These are phyloP conservation scores for Diaporthe caulivora DNA, from an alignment of 2,329 filamentous ascomycete species.

Conservation along the genomic window DNA sequence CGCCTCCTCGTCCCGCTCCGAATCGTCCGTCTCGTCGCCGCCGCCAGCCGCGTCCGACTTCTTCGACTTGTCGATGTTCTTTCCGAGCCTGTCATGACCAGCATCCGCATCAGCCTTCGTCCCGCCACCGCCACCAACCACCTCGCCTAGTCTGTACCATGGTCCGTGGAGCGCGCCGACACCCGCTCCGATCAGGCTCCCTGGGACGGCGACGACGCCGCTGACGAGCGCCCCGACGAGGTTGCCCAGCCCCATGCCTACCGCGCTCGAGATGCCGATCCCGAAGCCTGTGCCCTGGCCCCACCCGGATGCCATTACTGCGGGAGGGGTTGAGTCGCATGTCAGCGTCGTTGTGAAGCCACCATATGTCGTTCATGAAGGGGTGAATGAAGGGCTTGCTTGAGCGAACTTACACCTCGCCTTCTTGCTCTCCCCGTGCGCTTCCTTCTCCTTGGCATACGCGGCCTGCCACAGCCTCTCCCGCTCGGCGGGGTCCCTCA, in stretches of 20 bases:
- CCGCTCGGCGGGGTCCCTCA: conserved; percentile 34
- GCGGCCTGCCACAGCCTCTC: conserved; percentile 36
- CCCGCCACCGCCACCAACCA: conserved; percentile 4
- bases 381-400: no score
- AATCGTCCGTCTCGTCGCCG: background rate
- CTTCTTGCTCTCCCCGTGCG: conserved; percentile 39
- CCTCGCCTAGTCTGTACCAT: conserved; percentile 34
- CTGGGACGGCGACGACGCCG: conserved; percentile 38
- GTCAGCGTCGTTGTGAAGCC: background rate
- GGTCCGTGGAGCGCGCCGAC: conserved; percentile 38
- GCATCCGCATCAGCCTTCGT: background rate
- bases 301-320: conserved; percentile 38
- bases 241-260: conserved; percentile 39
- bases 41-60: background rate
- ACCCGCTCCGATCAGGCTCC: conserved; percentile 36
- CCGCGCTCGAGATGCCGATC: conserved; percentile 34
- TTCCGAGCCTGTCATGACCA: conserved; percentile 26
- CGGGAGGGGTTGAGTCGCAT: background rate
- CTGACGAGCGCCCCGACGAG: conserved; percentile 35
- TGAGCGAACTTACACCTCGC: conserved; percentile 34
- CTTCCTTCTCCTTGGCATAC: conserved; percentile 39
- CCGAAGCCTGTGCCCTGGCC: conserved; percentile 35
- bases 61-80: background rate
- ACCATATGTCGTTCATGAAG: background rate
- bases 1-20: conserved; percentile 15